These are phyloP conservation scores for Dendrobium catenatum DNA, from an alignment of 106 monocot species.

Conservation along the genomic window DNA sequence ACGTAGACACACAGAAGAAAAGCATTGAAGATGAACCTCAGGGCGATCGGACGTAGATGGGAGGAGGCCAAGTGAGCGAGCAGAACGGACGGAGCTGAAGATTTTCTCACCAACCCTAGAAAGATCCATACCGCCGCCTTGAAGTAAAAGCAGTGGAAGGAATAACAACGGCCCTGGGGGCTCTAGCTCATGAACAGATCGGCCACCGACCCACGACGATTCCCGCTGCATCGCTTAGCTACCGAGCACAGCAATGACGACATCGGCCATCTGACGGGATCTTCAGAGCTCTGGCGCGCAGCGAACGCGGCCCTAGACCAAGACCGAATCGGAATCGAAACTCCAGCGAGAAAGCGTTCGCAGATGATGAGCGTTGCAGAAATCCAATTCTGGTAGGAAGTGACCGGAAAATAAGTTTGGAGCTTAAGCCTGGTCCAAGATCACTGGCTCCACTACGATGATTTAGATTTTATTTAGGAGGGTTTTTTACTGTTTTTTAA, in stretches of 20 bases:
- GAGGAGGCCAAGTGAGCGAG: slow-evolving; percentile 68
- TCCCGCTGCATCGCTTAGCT: slow-evolving; percentile 45
- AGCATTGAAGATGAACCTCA: slow-evolving; percentile 27
- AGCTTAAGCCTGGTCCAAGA: background rate
- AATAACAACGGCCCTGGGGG: slow-evolving; percentile 61
- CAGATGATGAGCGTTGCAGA: background rate
- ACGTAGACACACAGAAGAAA: background rate
- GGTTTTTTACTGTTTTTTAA: too few relatives aligned
- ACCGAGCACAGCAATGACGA: slow-evolving; percentile 3
- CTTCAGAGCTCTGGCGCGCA: background rate
- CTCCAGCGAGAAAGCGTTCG: background rate
- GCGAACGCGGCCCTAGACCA: background rate
- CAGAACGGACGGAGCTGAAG: slow-evolving; percentile 87
- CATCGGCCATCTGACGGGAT: slow-evolving; percentile 3
- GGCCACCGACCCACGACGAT: slow-evolving; percentile 19
- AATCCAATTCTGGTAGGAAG: background rate
- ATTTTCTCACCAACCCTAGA: slow-evolving; percentile 91
- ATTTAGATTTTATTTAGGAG: too few relatives aligned
- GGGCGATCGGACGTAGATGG: slow-evolving; percentile 53
- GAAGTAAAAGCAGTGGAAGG: slow-evolving; percentile 69
- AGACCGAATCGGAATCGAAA: background rate
- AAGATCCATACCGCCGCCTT: slow-evolving; percentile 95
- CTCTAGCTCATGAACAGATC: slow-evolving; percentile 29
- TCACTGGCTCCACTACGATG: too few relatives aligned
- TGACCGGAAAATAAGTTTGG: background rate